Base-by-base conservation (phyloP, 2,329 filamentous ascomycete genomes). In the Raffaelea arxii region DNA sequence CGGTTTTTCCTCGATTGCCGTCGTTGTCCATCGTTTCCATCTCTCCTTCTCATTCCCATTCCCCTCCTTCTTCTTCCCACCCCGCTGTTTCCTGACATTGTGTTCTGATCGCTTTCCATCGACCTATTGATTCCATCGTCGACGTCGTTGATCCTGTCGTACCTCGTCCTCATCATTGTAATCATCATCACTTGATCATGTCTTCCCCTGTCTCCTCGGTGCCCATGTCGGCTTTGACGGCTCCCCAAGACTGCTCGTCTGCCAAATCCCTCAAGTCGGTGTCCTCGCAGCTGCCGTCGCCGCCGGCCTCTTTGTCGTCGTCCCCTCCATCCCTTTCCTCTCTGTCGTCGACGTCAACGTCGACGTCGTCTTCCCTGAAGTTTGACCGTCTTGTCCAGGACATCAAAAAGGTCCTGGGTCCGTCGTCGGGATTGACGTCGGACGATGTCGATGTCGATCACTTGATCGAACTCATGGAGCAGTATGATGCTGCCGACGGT, bases 341-440 rank as follows among this genome's bases (percentile, higher is more conserved):
- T n/a, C 30, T 25, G 21, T 43, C 18, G 41, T 25, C 6, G 27
- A 24, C 16, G 16, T 12, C 16, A 36, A 36, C 21, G 32, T 44
- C 27, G 52, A 58, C 43, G 59, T 63, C 14, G 53, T 58, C 44
- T n/a, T n/a, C n/a, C n/a, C 67, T 75, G 55, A 62, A 63, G 12
- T 92, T 94, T 60, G 77, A 89, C 32, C 63, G 70, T 45, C 79
- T 94, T 40, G 84, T 94, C 46, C 59, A 75, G 49, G 77, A 78
- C n/a, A 77, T 95, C 55, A 89, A 83, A 58, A 68, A 75, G 46
- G 79, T 78, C 22, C 75, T 96, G 5, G 89, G 88, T 3, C 84
- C 86, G 4, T 86, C 80, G 48, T 92, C 85, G 12, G 89, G 89
- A 3, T 74, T 94, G 56, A 81, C 85, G 50, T 92, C 85, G 27